These are phyloP conservation scores for Blastobotrys peoriensis DNA, from an alignment of 805 yeast species.

Conservation along the genomic window DNA sequence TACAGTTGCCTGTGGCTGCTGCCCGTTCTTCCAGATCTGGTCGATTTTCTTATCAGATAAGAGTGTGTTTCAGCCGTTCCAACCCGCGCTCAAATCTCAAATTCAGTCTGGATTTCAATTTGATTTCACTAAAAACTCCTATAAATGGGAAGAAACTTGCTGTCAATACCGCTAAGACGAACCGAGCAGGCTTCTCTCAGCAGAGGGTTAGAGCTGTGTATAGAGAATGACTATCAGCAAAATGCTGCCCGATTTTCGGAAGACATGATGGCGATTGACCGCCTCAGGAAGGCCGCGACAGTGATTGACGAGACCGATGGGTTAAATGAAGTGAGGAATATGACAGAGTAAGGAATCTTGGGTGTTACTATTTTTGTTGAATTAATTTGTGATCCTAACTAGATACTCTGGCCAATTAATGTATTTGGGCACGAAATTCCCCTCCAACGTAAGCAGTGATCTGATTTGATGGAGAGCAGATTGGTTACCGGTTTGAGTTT, in stretches of 20 bases:
- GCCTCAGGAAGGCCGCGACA: slow-evolving; percentile 27
- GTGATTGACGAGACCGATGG: background rate
- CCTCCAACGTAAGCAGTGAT: slow-evolving; percentile 40
- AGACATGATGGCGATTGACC: slow-evolving; percentile 32
- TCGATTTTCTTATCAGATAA: too few relatives aligned
- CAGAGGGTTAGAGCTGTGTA: slow-evolving; percentile 36
- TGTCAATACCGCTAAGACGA: slow-evolving; percentile 47
- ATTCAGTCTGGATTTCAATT: too few relatives aligned
- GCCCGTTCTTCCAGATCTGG: too few relatives aligned
- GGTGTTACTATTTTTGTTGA: too few relatives aligned
- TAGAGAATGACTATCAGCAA: slow-evolving; percentile 44
- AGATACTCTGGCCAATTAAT: slow-evolving; percentile 19
- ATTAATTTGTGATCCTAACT: too few relatives aligned
- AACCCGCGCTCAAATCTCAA: too few relatives aligned
- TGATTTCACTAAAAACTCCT: background rate
- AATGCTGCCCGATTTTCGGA: slow-evolving; percentile 36
- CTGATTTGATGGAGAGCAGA: too few relatives aligned
- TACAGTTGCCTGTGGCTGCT: too few relatives aligned
- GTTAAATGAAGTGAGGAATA: background rate
- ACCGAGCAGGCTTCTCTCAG: slow-evolving; percentile 40
- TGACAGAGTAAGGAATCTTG: background rate
- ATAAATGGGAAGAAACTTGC: slow-evolving; percentile 33
- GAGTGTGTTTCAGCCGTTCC: too few relatives aligned
- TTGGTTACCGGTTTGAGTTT: too few relatives aligned
- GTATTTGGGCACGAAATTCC: slow-evolving; percentile 44